A percentile compares a stretch with the other conserved stretches of the same genome.
Conservation (phyloP, 75 land plant species). For the Gnetum montanum region DNA sequence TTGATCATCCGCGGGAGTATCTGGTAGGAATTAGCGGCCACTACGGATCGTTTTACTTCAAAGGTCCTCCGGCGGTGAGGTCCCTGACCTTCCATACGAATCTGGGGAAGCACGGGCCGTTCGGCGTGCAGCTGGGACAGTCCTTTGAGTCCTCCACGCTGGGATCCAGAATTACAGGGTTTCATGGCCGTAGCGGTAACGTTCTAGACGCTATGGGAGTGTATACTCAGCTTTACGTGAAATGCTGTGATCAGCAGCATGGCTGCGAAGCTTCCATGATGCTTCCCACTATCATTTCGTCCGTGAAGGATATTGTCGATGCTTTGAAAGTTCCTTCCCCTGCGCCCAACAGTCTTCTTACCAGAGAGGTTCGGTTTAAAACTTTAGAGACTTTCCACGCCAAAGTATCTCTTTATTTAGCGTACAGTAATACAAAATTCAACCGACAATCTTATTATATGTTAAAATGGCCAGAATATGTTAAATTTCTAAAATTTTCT, state of each 20-base stretch:
- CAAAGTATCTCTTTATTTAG: too few relatives aligned
- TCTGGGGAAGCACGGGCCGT: conserved; percentile 21
- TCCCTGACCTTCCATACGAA: conserved; percentile 27
- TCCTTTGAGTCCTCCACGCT: conserved; percentile 5
- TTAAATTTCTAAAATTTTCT: too few relatives aligned
- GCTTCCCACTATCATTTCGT: background rate
- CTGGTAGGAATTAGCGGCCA: conserved; percentile 13
- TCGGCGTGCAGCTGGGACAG: conserved; percentile 16
- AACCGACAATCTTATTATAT: too few relatives aligned
- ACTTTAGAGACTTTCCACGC: conserved; percentile 51
- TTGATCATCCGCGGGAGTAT: conserved; percentile 36
- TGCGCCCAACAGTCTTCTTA: too few relatives aligned
- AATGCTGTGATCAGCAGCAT: background rate
- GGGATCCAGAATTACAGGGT: conserved; percentile 25
- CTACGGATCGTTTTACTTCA: background rate
- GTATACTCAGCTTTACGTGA: conserved; percentile 1
- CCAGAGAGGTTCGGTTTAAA: background rate
- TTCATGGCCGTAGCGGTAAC: conserved; percentile 46
- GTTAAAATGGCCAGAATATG: too few relatives aligned
- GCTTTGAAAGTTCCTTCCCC: background rate
- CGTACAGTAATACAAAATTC: too few relatives aligned
- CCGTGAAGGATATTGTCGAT: conserved; percentile 4
- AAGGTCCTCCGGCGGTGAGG: conserved; percentile 3
- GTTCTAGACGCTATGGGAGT: conserved; percentile 52
- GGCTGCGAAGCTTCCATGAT: background rate